Base-by-base conservation (phyloP, 768 basidiomycete species). In the Tulasnella sp. region DNA sequence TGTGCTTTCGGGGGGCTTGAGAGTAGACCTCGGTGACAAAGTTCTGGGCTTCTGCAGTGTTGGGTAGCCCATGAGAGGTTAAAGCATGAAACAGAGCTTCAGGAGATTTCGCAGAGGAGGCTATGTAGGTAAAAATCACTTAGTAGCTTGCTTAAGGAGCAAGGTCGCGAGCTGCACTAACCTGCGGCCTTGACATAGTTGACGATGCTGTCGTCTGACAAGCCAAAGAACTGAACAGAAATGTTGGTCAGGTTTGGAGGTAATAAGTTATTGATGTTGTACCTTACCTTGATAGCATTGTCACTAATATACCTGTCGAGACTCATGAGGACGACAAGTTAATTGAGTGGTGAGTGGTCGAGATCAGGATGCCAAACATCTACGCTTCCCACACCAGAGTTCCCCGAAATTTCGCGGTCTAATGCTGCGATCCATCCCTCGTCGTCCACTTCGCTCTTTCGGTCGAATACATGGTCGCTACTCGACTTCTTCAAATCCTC, bases 171-270 rank as follows among this genome's bases (percentile, higher is more conserved):
- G 35, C 29, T 0, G 29, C 39, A 83, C 88, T 55, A 80, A 92
- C 94, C 95, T 84, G 93, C 91, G 72, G 94, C 94, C 83, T 94
- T 86, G 46, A 98, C 91, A 83, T 91, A 98, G 86, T 95, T 92
- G 81, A 95, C 89, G 79, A 92, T 93, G 80, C 89, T 94, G 80
- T 88, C 87, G 85, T 97, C 93, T 29, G 95, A 91, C 70, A 94
- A 88, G 77, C 93, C 93, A 81, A 96, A 92, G 81, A 95, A 88
- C 93, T 94, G 81, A n/a, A 39, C 15, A n/a, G 2, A 26, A 61
- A 71, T 20, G 26, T 42, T 10, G 5, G 35, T 79, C 40, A 80
- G n/a, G n/a, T 77, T 29, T 5, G n/a, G 67, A 70, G 29, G n/a
- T 1, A 70, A n/a, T 55, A 26, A 39, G 15, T 20, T 69, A 35